Base-by-base conservation (phyloP, 192 early-diverging fungal species). In the Linnemannia exigua region DNA sequence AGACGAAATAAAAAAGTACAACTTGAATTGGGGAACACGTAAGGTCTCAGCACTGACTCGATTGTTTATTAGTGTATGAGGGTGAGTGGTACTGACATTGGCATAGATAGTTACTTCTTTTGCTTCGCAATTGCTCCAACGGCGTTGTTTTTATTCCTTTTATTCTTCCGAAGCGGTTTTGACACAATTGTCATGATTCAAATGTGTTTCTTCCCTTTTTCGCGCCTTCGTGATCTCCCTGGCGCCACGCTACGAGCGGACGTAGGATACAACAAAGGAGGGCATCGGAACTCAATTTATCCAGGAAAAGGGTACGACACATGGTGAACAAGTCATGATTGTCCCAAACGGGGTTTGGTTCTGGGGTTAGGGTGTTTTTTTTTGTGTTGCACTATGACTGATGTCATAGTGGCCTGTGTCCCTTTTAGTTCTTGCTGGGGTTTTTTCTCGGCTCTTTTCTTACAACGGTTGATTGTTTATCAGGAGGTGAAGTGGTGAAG, bases 341-440 rank as follows among this genome's bases (percentile, higher is more conserved):
- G n/a, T n/a, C n/a, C n/a, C n/a, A n/a, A n/a, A n/a, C n/a, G n/a
- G n/a, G n/a, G n/a, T n/a, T n/a, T n/a, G n/a, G n/a, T n/a, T n/a
- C n/a, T n/a, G n/a, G n/a, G n/a, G n/a, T n/a, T n/a, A 33, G 25
- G 8, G 58, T 31, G 28, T 74, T 52, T 54, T 52, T 16, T 46
- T 71, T 44, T 38, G 37, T 71, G 36, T 44, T 71, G 36, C 36
- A 44, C 33, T 74, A 33, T 33, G 28, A 31, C 33, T 75, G 58
- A 63, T 63, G 58, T 63, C 6, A 63, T 63, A 63, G 28, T 63
- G 58, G 58, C 58, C 58, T 63, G 58, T 63, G 58, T 41, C 37
- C 74, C 37, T 46, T 67, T 67, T 50, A 2, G 3, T 63, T 17
- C 37, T 63, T 37, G 0, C 20, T 22, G 14, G 47, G 1, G 47